Conservation (phyloP, 1,139 yeast species). For the Lodderomyces parapsilosis region DNA sequence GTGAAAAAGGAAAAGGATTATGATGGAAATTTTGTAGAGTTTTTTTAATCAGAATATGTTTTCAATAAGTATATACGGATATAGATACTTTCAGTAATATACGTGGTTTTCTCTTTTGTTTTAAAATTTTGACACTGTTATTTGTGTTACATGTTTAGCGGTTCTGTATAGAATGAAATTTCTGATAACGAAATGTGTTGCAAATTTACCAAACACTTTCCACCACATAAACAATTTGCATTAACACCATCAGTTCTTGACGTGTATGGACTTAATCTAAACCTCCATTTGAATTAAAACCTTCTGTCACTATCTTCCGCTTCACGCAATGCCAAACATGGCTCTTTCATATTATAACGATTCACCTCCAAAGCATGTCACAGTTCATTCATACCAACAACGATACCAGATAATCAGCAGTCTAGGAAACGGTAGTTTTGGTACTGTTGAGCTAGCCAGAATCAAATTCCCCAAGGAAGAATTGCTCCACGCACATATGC, state of each 20-base stretch:
- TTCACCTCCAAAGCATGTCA: slow-evolving; percentile 25
- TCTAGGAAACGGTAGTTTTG: slow-evolving; percentile 80
- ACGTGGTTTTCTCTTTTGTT: too few species aligned
- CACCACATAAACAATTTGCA: not conserved
- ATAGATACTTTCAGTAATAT: too few species aligned
- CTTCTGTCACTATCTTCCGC: not conserved
- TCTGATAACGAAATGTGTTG: not conserved
- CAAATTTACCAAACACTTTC: not conserved
- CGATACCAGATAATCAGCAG: slow-evolving; percentile 52
- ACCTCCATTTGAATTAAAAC: not conserved
- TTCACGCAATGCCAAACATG: not conserved
- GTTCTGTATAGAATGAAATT: not conserved
- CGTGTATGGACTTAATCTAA: not conserved
- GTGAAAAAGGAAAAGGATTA: slow-evolving; percentile 8
- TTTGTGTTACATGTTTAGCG: not conserved
- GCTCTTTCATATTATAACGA: slow-evolving; percentile 6
- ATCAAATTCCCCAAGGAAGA: slow-evolving; percentile 18
- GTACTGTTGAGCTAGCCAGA: slow-evolving; percentile 66
- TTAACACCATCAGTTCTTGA: not conserved
- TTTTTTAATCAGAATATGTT: not conserved
- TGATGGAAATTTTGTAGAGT: not conserved
- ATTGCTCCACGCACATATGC: slow-evolving; percentile 13
- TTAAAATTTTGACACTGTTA: too few species aligned
- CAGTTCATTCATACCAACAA: slow-evolving; percentile 39
- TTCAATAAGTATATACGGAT: too few species aligned